phyloP scores from a whole-genome alignment of 1,284 basidiomycete genomes.

The Cryptococcus deneoformans region DNA sequence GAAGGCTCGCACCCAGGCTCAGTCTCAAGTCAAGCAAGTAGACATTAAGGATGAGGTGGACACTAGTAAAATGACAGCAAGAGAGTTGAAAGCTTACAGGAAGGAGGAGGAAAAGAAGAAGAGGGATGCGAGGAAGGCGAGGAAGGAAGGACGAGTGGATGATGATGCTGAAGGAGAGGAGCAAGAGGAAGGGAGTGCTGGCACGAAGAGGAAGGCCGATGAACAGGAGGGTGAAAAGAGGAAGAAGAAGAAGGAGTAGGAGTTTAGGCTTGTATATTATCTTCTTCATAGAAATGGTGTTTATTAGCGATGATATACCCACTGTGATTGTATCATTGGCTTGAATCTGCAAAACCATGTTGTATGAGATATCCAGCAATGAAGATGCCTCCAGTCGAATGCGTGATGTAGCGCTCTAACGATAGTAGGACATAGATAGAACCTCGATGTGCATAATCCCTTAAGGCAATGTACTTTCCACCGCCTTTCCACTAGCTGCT shows the following conservation, averaged over 20 bases:
- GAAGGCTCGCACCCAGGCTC: slow-evolving; percentile 10
- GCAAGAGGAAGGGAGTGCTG: slow-evolving; percentile 15
- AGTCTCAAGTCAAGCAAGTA: neutral
- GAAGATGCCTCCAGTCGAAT: too few relatives aligned
- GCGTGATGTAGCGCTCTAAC: too few relatives aligned
- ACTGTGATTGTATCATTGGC: too few relatives aligned
- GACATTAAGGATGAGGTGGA: slow-evolving; percentile 20
- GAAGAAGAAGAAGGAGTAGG: slow-evolving; percentile 33
- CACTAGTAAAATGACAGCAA: slow-evolving; percentile 24
- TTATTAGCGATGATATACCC: too few relatives aligned
- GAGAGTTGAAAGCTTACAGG: slow-evolving; percentile 40
- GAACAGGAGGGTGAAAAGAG: slow-evolving; percentile 13
- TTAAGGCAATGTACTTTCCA: too few relatives aligned
- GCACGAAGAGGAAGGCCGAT: slow-evolving; percentile 12
- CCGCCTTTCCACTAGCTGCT: too few relatives aligned
- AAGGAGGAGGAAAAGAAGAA: slow-evolving; percentile 43
- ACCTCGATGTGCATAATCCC: too few relatives aligned
- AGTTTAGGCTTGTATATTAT: too few relatives aligned
- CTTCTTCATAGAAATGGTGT: too few relatives aligned
- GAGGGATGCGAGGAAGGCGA: slow-evolving; percentile 39
- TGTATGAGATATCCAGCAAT: too few relatives aligned
- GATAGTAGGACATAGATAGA: too few relatives aligned
- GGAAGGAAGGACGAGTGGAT: slow-evolving; percentile 20
- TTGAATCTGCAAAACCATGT: too few relatives aligned
- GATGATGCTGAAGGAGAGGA: slow-evolving; percentile 12